Evolutionary conservation across 495 filamentous ascomycete species (phyloP).

Genomic region (Penicillium simplicissimum): DNA sequence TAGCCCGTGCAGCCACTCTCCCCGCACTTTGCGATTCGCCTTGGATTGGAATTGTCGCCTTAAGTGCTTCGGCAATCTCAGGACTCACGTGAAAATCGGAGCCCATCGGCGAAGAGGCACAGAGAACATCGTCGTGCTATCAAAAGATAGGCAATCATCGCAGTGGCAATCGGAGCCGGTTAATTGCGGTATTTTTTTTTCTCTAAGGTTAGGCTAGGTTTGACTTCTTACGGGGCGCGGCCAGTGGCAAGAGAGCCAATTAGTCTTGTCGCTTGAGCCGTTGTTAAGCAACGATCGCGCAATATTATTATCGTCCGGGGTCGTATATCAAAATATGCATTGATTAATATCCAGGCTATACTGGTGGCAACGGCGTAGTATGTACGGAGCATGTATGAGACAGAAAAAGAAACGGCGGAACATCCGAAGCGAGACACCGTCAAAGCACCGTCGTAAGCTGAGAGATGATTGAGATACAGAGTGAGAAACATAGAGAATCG

Average conservation of each 20-base stretch:
- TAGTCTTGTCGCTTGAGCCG: not conserved
- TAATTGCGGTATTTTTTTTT: not conserved
- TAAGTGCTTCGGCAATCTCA: not conserved
- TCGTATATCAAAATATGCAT: not conserved
- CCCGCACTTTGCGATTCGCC: constrained; percentile 22
- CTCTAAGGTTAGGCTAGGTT: too few species aligned
- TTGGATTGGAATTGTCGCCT: not conserved
- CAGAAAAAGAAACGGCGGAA: not conserved
- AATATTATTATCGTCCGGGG: not conserved
- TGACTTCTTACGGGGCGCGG: not conserved
- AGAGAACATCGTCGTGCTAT: not conserved
- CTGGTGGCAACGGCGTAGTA: not conserved
- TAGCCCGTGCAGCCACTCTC: constrained; percentile 1
- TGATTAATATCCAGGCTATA: constrained; percentile 1
- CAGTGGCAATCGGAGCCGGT: not conserved
- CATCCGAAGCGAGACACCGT: constrained; percentile 4
- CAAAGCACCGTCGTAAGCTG: constrained; percentile 3
- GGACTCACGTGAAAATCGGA: not conserved
- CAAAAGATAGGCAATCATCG: too few species aligned
- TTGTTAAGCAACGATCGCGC: not conserved
- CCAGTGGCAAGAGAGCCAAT: not conserved
- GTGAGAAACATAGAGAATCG: not conserved
- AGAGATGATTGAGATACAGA: not conserved
- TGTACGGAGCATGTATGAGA: not conserved
- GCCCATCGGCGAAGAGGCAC: not conserved